Evolutionary conservation across 1,139 yeast genomes (phyloP).

Genomic region (Arxiozyma bovina): DNA sequence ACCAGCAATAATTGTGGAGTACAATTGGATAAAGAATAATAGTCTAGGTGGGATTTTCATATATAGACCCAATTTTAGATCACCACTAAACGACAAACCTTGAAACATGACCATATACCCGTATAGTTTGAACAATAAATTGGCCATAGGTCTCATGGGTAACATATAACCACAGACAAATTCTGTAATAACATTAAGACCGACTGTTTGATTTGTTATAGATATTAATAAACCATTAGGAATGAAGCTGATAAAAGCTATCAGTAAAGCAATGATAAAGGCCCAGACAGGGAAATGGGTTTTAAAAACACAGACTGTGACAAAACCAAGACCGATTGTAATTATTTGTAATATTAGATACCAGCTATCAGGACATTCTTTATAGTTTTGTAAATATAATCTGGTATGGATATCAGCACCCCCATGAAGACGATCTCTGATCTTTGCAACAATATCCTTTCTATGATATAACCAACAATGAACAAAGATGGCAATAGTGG

Average conservation of each 20-base stretch:
- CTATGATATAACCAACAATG: slow-evolving; percentile 37
- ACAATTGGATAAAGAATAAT: slow-evolving; percentile 40
- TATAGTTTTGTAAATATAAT: slow-evolving; percentile 32
- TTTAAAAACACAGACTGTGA: slow-evolving; percentile 28
- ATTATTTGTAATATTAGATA: slow-evolving; percentile 30
- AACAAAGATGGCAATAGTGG: slow-evolving; percentile 35
- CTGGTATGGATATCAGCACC: slow-evolving; percentile 38
- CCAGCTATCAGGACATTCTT: slow-evolving; percentile 39
- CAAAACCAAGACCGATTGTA: slow-evolving; percentile 32
- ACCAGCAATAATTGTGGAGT: slow-evolving; percentile 37
- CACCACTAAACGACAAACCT: slow-evolving; percentile 46
- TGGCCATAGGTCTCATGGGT: slow-evolving; percentile 34
- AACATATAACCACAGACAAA: slow-evolving; percentile 33
- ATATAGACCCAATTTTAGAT: slow-evolving; percentile 48
- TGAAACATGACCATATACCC: slow-evolving; percentile 46
- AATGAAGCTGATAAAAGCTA: slow-evolving; percentile 32
- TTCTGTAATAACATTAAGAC: slow-evolving; percentile 35
- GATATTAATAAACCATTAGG: slow-evolving; percentile 37
- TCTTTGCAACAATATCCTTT: slow-evolving; percentile 31
- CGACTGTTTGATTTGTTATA: slow-evolving; percentile 36
- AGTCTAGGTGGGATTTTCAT: slow-evolving; percentile 44
- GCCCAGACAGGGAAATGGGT: slow-evolving; percentile 36
- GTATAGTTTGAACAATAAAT: slow-evolving; percentile 32
- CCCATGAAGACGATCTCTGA: slow-evolving; percentile 29
- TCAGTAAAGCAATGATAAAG: slow-evolving; percentile 31